phyloP scores from a whole-genome alignment of 23 red algal species.

The Gracilariopsis chorda region DNA sequence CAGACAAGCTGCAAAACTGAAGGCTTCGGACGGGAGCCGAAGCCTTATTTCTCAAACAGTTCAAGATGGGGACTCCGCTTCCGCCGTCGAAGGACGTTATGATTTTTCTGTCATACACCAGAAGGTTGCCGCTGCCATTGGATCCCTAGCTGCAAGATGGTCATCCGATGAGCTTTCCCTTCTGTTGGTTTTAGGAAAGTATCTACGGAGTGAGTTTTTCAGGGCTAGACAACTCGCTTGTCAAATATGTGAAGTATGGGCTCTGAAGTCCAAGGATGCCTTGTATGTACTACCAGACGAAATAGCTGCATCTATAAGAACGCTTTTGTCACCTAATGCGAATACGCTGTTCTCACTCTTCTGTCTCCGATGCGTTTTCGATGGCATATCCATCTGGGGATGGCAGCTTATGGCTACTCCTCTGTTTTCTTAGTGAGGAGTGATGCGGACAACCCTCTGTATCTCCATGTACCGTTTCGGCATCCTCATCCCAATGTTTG shows the following conservation, averaged over 20 bases:
- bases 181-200: neutral
- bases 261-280: neutral
- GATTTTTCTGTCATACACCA: conserved; percentile 66
- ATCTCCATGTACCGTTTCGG: too few relatives aligned
- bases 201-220: conserved; percentile 11
- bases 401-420: too few relatives aligned
- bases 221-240: conserved; percentile 46
- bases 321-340: too few relatives aligned
- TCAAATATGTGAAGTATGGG: conserved; percentile 37
- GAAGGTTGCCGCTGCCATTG: conserved; percentile 52
- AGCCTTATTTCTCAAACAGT: conserved; percentile 30
- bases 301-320: too few relatives aligned
- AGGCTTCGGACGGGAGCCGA: neutral
- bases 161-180: neutral
- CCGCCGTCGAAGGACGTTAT: conserved; percentile 56
- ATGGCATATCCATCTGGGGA: too few relatives aligned
- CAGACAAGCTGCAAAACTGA: conserved; percentile 46
- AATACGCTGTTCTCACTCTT: too few relatives aligned
- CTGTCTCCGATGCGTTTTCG: too few relatives aligned
- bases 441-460: too few relatives aligned
- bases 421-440: too few relatives aligned
- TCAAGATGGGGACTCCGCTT: conserved; percentile 33
- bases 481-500: too few relatives aligned
- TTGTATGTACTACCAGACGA: conserved; percentile 27
- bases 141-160: conserved; percentile 43